Evolutionary conservation across 2,329 filamentous ascomycete species (phyloP).

Genomic region (Phyllosticta capitalensis): DNA sequence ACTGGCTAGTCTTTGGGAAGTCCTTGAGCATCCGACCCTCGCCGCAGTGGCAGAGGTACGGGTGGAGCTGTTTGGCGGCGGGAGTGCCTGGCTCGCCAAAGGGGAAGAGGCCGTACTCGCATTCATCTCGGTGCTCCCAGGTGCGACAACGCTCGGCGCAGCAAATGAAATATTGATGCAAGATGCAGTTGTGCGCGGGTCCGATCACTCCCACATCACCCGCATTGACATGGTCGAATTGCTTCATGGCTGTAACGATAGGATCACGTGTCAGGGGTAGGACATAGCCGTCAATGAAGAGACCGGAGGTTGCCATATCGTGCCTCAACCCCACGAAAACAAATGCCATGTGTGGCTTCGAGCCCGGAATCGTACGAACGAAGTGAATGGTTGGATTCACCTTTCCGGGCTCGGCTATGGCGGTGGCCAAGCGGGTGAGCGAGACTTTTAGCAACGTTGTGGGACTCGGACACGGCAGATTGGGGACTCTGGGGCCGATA

Average conservation of each 20-base stretch:
- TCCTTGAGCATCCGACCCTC: slow-evolving; percentile 18
- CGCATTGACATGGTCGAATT: no score
- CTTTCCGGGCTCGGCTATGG: no score
- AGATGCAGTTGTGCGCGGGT: not conserved
- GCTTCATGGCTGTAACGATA: no score
- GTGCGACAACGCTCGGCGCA: not conserved
- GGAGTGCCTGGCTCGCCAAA: not conserved
- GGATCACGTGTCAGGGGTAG: no score
- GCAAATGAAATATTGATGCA: not conserved
- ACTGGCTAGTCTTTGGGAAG: slow-evolving; percentile 11
- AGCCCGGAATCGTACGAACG: no score
- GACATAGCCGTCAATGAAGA: no score
- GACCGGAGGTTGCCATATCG: no score
- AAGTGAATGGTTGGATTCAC: no score
- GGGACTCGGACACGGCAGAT: not conserved
- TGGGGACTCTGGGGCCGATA: not conserved
- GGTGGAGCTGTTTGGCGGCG: not conserved
- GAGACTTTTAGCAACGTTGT: not conserved
- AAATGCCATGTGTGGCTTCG: no score
- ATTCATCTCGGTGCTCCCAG: not conserved
- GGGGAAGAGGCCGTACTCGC: not conserved
- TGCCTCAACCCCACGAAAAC: no score
- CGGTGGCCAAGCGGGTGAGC: no score
- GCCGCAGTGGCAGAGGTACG: slow-evolving; percentile 26
- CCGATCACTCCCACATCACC: not conserved